Percentiles rank a stretch among this genome's conserved stretches.
These are phyloP conservation scores for Trichocladium uniseriatum DNA, from an alignment of 495 filamentous ascomycete genomes.

Conservation along the genomic window DNA sequence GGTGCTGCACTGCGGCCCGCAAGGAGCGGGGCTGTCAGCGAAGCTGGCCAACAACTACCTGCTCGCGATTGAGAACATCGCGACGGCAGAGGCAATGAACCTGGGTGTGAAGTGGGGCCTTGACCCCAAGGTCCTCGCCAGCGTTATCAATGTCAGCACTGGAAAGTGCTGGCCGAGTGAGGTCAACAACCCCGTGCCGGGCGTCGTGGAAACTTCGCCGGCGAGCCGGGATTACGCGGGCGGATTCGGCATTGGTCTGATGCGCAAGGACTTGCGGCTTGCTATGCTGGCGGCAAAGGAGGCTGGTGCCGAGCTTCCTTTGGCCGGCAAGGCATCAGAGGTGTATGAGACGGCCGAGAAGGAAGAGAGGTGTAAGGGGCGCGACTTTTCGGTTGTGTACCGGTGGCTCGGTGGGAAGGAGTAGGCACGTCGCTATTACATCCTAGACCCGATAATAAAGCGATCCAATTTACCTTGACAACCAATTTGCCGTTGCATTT, in stretches of 20 bases:
- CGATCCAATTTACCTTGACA: not conserved
- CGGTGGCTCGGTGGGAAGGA: slow-evolving; percentile 54
- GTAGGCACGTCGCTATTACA: slow-evolving; percentile 3
- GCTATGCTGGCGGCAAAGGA: slow-evolving; percentile 65
- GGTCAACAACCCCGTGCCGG: slow-evolving; percentile 85
- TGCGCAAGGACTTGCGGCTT: slow-evolving; percentile 73
- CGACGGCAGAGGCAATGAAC: slow-evolving; percentile 87
- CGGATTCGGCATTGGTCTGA: slow-evolving; percentile 74
- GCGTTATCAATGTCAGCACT: slow-evolving; percentile 76
- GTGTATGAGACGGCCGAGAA: slow-evolving; percentile 59
- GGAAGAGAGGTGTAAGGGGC: slow-evolving; percentile 51
- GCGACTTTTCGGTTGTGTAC: slow-evolving; percentile 83
- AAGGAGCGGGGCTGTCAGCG: slow-evolving; percentile 69
- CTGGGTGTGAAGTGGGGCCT: slow-evolving; percentile 78
- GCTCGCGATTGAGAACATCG: slow-evolving; percentile 85
- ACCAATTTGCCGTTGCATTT: not conserved
- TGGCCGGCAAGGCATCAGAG: slow-evolving; percentile 53
- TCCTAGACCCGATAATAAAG: not conserved
- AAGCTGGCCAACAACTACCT: slow-evolving; percentile 95
- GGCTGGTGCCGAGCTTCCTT: slow-evolving; percentile 53
- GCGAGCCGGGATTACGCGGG: slow-evolving; percentile 66
- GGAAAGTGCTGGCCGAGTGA: slow-evolving; percentile 89
- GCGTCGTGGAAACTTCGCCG: slow-evolving; percentile 64
- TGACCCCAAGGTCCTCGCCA: slow-evolving; percentile 66
- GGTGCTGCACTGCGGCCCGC: slow-evolving; percentile 69